Percentiles rank a stretch among this genome's conserved stretches.
These are phyloP conservation scores for Talaromyces sp. DNA, from an alignment of 2,329 filamentous ascomycete genomes.

Conservation along the genomic window DNA sequence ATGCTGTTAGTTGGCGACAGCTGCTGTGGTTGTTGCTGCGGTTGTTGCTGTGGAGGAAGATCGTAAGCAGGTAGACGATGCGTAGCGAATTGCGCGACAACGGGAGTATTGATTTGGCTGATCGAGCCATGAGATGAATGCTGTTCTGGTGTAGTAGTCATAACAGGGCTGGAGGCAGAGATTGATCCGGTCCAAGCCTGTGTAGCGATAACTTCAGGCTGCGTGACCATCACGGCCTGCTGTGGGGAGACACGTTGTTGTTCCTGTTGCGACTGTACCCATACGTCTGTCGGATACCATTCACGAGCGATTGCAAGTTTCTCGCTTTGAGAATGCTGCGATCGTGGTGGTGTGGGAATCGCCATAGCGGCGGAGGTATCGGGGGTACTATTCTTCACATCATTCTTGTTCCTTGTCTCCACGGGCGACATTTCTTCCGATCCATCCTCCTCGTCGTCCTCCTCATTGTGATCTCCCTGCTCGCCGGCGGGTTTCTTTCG, in stretches of 20 bases:
- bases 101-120: slow-evolving; percentile 21
- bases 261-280: slow-evolving; percentile 15
- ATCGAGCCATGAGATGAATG: not conserved
- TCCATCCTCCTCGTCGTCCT: slow-evolving; percentile 24
- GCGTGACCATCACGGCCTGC: not conserved
- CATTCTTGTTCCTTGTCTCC: slow-evolving; percentile 3
- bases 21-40: slow-evolving; percentile 22
- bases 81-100: slow-evolving; percentile 22
- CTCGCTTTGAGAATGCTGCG: slow-evolving; percentile 7
- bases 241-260: not conserved
- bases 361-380: slow-evolving; percentile 4
- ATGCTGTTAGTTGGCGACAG: not conserved
- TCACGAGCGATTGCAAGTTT: slow-evolving; percentile 8
- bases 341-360: slow-evolving; percentile 9
- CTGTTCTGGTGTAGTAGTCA: slow-evolving; percentile 7
- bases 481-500: slow-evolving; percentile 37
- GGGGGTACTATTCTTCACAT: not conserved
- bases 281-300: slow-evolving; percentile 15
- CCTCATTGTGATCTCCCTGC: slow-evolving; percentile 13
- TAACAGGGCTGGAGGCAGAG: slow-evolving; percentile 4
- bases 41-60: slow-evolving; percentile 25
- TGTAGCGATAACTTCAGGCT: slow-evolving; percentile 1
- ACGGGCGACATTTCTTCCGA: slow-evolving; percentile 22
- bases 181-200: slow-evolving; percentile 11
- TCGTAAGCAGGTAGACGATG: slow-evolving; percentile 27